These are phyloP conservation scores for Desmodesmus armatus DNA, from an alignment of 139 green algal genomes.

Conservation along the genomic window DNA sequence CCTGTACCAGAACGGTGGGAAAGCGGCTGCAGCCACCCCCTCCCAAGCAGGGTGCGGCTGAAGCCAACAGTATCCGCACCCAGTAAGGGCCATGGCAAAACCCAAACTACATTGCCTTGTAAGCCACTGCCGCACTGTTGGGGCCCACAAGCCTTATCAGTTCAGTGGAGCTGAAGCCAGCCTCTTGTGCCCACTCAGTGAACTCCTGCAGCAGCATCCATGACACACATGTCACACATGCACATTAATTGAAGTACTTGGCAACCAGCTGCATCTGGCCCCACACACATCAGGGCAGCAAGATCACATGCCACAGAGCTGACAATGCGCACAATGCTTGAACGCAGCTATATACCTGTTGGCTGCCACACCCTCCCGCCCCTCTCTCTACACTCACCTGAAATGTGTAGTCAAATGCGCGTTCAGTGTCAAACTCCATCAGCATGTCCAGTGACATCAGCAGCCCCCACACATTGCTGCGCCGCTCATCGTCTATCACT, in stretches of 20 bases:
- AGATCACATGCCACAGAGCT: neutral
- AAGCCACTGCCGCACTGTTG: slow-evolving; percentile 45
- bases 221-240: neutral
- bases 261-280: neutral
- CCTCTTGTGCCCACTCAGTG: slow-evolving; percentile 23
- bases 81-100: neutral
- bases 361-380: neutral
- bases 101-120: slow-evolving; percentile 17
- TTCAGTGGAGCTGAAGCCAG: slow-evolving; percentile 41
- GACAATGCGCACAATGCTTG: neutral
- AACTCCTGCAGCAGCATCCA: slow-evolving; percentile 43
- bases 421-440: slow-evolving; percentile 51
- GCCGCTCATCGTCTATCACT: slow-evolving; percentile 54
- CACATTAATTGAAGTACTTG: neutral
- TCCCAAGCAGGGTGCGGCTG: neutral
- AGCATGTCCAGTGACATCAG: slow-evolving; percentile 55
- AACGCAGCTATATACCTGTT: neutral
- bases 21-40: no score
- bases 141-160: slow-evolving; percentile 39
- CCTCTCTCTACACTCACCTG: neutral
- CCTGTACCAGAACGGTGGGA: neutral
- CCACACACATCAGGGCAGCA: neutral
- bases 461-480: slow-evolving; percentile 25
- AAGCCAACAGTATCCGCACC: neutral
- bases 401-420: slow-evolving; percentile 53